A percentile compares a stretch with the other conserved stretches of the same genome.
Conservation (phyloP, 179 eudicot genomes). For the Beta corolliflora region DNA sequence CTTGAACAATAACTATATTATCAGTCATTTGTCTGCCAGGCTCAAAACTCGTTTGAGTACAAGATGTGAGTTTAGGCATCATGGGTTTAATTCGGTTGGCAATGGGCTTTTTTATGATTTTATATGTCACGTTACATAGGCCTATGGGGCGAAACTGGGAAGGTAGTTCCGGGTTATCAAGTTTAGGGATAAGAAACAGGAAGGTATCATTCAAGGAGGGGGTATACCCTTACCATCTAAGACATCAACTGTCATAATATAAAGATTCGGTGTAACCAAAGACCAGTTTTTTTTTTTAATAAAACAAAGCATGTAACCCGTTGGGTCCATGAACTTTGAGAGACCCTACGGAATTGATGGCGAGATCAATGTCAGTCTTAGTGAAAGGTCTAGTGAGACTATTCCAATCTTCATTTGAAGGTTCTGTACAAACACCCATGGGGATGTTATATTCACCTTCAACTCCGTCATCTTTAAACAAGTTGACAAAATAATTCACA, state of each 20-base stretch:
- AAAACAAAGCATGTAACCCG: neutral
- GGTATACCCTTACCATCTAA: neutral
- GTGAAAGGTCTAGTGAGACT: neutral
- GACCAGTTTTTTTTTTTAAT: neutral
- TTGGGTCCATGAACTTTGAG: neutral
- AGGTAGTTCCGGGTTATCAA: neutral
- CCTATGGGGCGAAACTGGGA: neutral
- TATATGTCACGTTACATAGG: neutral
- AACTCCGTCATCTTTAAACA: neutral
- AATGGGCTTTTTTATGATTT: neutral
- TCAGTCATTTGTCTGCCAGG: neutral
- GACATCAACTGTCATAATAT: too few relatives aligned
- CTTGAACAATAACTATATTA: neutral
- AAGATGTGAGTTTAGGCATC: neutral
- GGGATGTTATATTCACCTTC: neutral
- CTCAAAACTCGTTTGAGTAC: neutral
- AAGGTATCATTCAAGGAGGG: neutral
- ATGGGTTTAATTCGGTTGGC: neutral
- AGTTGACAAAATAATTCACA: neutral
- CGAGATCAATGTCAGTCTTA: neutral
- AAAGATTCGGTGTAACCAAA: neutral
- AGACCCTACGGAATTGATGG: neutral
- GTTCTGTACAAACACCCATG: neutral
- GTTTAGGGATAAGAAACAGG: neutral
- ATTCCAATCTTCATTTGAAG: neutral